A percentile compares a stretch with the other conserved stretches of the same genome.
These are phyloP conservation scores for Colletotrichum sp. DNA, from an alignment of 2,329 filamentous ascomycete genomes.

Conservation along the genomic window DNA sequence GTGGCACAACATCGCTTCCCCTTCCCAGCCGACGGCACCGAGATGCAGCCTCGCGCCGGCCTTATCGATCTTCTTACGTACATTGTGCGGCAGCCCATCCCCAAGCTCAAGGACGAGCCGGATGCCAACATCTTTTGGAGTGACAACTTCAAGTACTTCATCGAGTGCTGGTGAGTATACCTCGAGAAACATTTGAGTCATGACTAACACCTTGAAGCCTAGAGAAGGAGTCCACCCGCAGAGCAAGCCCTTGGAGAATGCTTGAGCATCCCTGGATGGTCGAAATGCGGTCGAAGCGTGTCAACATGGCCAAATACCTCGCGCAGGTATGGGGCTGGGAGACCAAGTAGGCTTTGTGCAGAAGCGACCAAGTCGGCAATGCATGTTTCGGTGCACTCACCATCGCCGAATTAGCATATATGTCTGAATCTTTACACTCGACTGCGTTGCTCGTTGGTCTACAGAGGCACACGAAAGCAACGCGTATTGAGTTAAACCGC, in stretches of 20 bases:
- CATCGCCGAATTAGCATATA: neutral
- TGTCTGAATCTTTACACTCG: neutral
- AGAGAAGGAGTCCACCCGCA: slow-evolving; percentile 86
- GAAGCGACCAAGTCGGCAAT: neutral
- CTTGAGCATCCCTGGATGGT: slow-evolving; percentile 98
- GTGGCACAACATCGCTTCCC: slow-evolving; percentile 99
- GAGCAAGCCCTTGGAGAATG: slow-evolving; percentile 98
- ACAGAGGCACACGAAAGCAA: neutral
- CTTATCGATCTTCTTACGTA: slow-evolving; percentile 96
- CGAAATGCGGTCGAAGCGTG: slow-evolving; percentile 93
- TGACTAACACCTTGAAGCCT: slow-evolving; percentile 61
- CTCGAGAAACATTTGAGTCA: neutral
- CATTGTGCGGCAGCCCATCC: slow-evolving; percentile 94
- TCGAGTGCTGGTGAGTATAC: slow-evolving; percentile 90
- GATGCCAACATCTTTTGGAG: slow-evolving; percentile 92
- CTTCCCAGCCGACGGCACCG: slow-evolving; percentile 94
- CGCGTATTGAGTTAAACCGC: neutral
- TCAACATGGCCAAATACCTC: slow-evolving; percentile 96
- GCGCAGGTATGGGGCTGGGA: slow-evolving; percentile 98
- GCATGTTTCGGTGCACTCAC: neutral
- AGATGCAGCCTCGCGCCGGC: slow-evolving; percentile 91
- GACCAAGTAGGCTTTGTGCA: slow-evolving; percentile 42
- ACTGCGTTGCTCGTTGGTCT: neutral
- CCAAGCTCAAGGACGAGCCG: slow-evolving; percentile 93
- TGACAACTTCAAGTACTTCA: slow-evolving; percentile 98